Base-by-base conservation (phyloP, 1,284 basidiomycete species). In the Puccinia hordei region DNA sequence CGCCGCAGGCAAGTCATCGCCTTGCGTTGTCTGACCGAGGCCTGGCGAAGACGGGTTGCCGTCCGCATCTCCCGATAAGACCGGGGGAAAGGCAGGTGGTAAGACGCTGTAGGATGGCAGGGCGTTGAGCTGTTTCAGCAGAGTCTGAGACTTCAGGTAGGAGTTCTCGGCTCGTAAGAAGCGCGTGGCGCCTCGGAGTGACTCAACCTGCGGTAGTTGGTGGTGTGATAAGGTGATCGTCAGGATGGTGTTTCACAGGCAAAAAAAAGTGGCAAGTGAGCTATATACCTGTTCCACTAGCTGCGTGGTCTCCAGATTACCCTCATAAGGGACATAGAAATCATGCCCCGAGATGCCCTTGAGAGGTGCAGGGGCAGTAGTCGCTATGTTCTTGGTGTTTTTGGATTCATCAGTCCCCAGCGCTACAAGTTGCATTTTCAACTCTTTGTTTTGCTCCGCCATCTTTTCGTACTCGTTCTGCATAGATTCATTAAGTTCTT, bases 131-230 rank as follows among this genome's bases (percentile, higher is more conserved):
- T 94, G 92, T 79, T 89, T 89, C 82, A 95, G 89, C 0, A 98
- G 88, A 84, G 94, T 93, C 84, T 93, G 91, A 1, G 93, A 92
- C 85, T 93, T 95, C 85, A 99, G 90, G 85, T 92, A 92, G 0
- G 92, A 90, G 85, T 99, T 99, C 86, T 99, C 96, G 51, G 89
- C 90, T 24, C 95, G 90, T 38, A 99, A 88, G 89, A 92, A 96
- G 38, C 92, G 90, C 35, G 99, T 90, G 0, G 94, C 94, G 2
- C 91, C 91, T 61, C 93, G 91, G 24, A 98, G 89, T n/a, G 92
- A 92, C 74, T 96, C 93, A 83, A 98, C 90, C 91, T 96, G 85
- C 30, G 83, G 82, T 55, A 57, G 61, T 81, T 81, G 30, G 82
- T 83, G 78, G 82, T 74, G 22, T 57, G 44, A 35, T 51, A 49